Evolutionary conservation across 805 yeast species (phyloP), one percentile per base, ranked within the genome.

Genomic region (Myxozyma geophila): DNA sequence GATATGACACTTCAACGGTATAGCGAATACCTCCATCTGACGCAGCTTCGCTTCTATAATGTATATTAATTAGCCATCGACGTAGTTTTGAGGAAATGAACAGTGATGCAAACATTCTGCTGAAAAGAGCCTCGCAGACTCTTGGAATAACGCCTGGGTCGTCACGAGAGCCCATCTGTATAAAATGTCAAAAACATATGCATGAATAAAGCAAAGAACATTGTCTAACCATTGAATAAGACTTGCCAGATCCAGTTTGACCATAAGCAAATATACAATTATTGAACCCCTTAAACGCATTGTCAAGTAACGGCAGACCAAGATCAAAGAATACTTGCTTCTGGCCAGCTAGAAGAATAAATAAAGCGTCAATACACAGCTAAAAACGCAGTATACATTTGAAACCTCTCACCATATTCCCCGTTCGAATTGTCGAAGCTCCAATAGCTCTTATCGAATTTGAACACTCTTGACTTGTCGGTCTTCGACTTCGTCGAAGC

Each of bases 181-280:
- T 4, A 7, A 23, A 12, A 13, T 4, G n/a, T 37, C 10, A 37
- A 19, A 21, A 40, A 9, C 12, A 57, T 12, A 4, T 2, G 23
- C 21, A 48, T n/a, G 39, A 48, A 7, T n/a, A 3, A n/a, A 13
- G 12, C 5, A 41, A 15, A 41, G 21, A 19, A 13, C 7, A 28
- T 39, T 13, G 15, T 41, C 57, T 12, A 8, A 54, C 58, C 95
- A 90, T 89, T 0, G 96, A 90, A 75, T 83, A 87, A 0, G 96
- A 86, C 71, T 90, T 90, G 0, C 96, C 96, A 0, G 95, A 82
- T 1, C 89, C 92, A 0, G 96, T 90, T 73, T 90, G 96, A 5
- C 92, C 92, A 0, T 88, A 87, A 0, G 92, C 91, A 74, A 87
- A 85, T 0, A 88, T 85, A 72, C 90, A 87, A 1, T 89, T 87